phyloP scores from a whole-genome alignment of 1,284 basidiomycete genomes.

The Filobasidium uniguttulatum region DNA sequence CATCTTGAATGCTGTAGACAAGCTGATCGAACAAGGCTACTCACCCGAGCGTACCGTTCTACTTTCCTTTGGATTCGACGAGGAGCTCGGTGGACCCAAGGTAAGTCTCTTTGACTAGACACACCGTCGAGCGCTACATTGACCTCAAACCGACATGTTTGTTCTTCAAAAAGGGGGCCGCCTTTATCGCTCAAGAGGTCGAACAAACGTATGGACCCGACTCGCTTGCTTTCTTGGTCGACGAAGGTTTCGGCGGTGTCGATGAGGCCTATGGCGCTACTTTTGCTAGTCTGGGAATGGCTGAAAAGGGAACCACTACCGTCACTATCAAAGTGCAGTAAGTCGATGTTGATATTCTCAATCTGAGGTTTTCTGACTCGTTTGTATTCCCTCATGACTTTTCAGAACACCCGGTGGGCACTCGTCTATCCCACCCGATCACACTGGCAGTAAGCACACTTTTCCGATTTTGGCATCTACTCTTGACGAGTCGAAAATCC shows the following conservation, averaged over 20 bases:
- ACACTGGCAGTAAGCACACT: conserved; percentile 32
- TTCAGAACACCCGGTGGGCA: conserved; percentile 30
- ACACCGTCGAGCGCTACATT: not conserved
- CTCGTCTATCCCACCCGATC: conserved; percentile 32
- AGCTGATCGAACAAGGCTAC: conserved; percentile 38
- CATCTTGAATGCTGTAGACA: conserved; percentile 40
- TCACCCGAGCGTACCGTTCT: conserved; percentile 39
- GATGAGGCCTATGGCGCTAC: conserved; percentile 29
- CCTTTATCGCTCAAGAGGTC: conserved; percentile 26
- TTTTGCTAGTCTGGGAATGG: conserved; percentile 37
- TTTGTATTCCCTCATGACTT: not conserved
- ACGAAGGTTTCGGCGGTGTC: conserved; percentile 39
- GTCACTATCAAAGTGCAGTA: conserved; percentile 30
- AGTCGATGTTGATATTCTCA: not conserved
- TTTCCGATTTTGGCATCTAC: not conserved
- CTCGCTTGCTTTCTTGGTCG: conserved; percentile 38
- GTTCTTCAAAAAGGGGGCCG: conserved; percentile 29
- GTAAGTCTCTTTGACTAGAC: too few species aligned
- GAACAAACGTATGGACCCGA: conserved; percentile 34
- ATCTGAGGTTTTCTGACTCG: not conserved
- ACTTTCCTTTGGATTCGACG: conserved; percentile 43
- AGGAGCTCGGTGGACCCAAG: conserved; percentile 33
- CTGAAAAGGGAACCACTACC: conserved; percentile 39
- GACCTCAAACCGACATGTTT: too few species aligned
- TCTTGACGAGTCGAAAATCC: too few species aligned